Evolutionary conservation across 768 basidiomycete genomes (phyloP).

Genomic region (Mycena crocata): DNA sequence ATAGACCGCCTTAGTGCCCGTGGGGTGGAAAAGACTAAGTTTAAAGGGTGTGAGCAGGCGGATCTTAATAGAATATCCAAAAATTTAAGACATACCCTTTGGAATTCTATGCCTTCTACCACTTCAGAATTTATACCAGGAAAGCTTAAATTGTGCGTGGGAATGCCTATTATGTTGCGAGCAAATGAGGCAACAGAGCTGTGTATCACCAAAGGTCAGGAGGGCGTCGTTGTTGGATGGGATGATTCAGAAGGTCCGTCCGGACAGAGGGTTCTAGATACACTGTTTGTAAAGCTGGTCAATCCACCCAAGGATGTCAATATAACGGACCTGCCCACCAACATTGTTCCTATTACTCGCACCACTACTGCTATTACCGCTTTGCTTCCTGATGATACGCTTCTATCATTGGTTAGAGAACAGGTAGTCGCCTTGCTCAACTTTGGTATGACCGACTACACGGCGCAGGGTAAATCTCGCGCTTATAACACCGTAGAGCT

Average conservation of each 20-base stretch:
- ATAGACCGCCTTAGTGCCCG: background rate
- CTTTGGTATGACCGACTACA: background rate
- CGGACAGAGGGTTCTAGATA: background rate
- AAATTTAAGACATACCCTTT: too few species aligned
- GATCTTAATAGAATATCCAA: too few species aligned
- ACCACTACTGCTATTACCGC: background rate
- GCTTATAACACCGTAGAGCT: background rate
- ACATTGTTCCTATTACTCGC: background rate
- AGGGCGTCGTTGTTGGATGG: background rate
- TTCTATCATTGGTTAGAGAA: background rate
- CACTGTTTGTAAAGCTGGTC: background rate
- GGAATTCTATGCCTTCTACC: background rate
- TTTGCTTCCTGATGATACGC: background rate
- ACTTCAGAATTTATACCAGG: background rate
- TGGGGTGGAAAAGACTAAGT: background rate
- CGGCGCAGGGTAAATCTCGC: background rate
- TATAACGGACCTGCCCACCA: background rate
- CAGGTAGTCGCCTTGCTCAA: background rate
- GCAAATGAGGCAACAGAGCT: background rate
- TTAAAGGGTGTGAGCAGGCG: background rate
- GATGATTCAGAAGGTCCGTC: background rate
- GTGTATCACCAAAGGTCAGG: background rate
- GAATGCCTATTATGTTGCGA: background rate
- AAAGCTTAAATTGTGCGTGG: background rate
- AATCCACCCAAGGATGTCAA: background rate